Evolutionary conservation across 495 filamentous ascomycete species (phyloP), one percentile per base, ranked within the genome.

Genomic region (Penicillium cataractarum): DNA sequence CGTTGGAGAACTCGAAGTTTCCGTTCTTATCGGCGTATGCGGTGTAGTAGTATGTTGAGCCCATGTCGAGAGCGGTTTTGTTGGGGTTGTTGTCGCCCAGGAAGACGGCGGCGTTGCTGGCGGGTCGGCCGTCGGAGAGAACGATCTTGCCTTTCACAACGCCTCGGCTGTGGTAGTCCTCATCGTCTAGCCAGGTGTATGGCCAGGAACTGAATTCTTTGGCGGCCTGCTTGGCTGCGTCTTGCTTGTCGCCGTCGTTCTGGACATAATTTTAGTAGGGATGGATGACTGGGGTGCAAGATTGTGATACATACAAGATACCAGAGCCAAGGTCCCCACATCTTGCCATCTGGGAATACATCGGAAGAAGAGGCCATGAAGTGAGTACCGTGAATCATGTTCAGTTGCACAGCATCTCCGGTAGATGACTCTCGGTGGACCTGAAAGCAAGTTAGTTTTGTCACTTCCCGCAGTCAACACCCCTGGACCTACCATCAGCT

Each of bases 321-420:
- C 54, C 54, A 40, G 17, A 56, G 54, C 54, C 54, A 56, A 10
- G 54, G 54, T 42, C 54, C 54, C 54, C 54, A 56, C 24, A 56
- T 56, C 54, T 56, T 56, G 21, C 54, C 54, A 39, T 56, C 54
- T 2, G 54, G 35, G 35, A 40, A 42, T 9, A 56, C 33, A 3
- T 56, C 54, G 22, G 21, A 27, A 15, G 35, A 42, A 5, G 54
- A 56, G 54, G 54, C 54, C 54, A 56, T 56, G 35, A 56, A 56
- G 37, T 40, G 54, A 27, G 54, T 56, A 8, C 54, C 54, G 17
- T 56, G 54, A 4, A 56, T 56, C 54, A 56, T 56, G 54, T 56
- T 56, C 24, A 56, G 54, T 35, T 56, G 54, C 24, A 56, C 54
- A 26, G 26, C 54, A n/a, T 56, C 54, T 15, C 54, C 54, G n/a